Evolutionary conservation across 352 stramenopile species (phyloP), one percentile per base, ranked within the genome.

Genomic region (Thraustotheca clavata): DNA sequence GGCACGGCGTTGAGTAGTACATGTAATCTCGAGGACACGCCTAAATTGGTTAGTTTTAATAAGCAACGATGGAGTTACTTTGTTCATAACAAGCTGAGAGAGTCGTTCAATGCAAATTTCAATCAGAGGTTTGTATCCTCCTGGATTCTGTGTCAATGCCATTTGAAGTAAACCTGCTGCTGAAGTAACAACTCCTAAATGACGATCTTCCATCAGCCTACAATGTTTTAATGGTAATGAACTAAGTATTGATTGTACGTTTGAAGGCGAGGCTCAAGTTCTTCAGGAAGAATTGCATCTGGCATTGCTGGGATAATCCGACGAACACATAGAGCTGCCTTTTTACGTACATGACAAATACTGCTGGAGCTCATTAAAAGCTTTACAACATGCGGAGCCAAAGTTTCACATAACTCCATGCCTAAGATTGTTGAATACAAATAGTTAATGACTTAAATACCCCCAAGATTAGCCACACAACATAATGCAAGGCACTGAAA

Each of bases 1-100:
- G 96, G 71, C 80, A 96, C 26, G 96, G 88, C 36, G 93, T 98
- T 38, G 94, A 86, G 82, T 99, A 98, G 75, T 99, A 99, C 63
- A 98, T 85, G 77, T 99, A 99, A 69, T 98, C 94, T 0, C 86
- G 69, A 20, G 88, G 89, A 68, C 91, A 98, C 27, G 80, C 80
- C 59, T 63, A 35, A 8, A 5, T 50, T 49, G 26, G 20, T 62
- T 16, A 62, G 7, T 18, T 14, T 26, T 50, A 9, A n/a, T 14
- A n/a, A n/a, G n/a, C n/a, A n/a, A n/a, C n/a, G n/a, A n/a, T 27
- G 4, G 52, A 24, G 18, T 18, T 57, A 63, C 55, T 72, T 96
- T 96, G 72, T 98, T 93, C 68, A 98, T 78, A 8, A 98, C 94
- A 4, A 99, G 78, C 46, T 85, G 80, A 34, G 84, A 86, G 6